Percentiles rank a stretch among this genome's conserved stretches.
Conservation (phyloP, 1,139 yeast genomes). For the Nadsonia starkeyi-henricii region DNA sequence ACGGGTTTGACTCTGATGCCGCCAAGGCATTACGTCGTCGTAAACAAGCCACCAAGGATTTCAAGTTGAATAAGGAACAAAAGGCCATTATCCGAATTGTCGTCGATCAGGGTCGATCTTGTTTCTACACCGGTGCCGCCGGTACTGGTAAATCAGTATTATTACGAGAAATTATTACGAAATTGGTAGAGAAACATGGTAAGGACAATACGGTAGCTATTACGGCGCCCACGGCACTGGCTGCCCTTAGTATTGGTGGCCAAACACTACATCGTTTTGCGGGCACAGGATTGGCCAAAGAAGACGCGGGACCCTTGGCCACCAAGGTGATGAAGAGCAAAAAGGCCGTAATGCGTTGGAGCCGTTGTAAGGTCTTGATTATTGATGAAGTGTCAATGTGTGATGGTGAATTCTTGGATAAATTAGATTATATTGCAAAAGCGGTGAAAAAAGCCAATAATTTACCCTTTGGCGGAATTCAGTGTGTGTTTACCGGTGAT, state of each 20-base stretch:
- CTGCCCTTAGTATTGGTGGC: conserved; percentile 82
- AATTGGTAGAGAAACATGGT: conserved; percentile 33
- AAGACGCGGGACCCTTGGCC: conserved; percentile 31
- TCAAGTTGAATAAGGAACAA: conserved; percentile 30
- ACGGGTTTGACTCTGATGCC: not conserved
- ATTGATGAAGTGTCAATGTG: conserved; percentile 81
- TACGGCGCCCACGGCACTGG: conserved; percentile 86
- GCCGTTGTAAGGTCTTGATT: conserved; percentile 43
- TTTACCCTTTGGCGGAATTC: conserved; percentile 62
- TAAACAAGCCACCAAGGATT: not conserved
- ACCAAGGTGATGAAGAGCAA: conserved; percentile 33
- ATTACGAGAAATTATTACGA: conserved; percentile 45
- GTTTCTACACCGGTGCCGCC: conserved; percentile 89
- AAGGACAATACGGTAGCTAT: conserved; percentile 40
- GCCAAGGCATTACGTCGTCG: not conserved
- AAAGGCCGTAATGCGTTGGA: conserved; percentile 40
- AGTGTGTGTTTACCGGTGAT: conserved; percentile 66
- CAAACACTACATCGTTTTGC: conserved; percentile 65
- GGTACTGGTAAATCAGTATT: conserved; percentile 91
- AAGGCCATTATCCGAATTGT: conserved; percentile 42
- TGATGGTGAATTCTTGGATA: conserved; percentile 51
- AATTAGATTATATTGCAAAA: conserved; percentile 49
- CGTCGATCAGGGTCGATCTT: conserved; percentile 35
- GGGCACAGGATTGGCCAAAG: conserved; percentile 63
- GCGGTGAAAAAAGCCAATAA: conserved; percentile 19